These are phyloP conservation scores for Aspergillus persii DNA, from an alignment of 2,329 filamentous ascomycete species.

Conservation along the genomic window DNA sequence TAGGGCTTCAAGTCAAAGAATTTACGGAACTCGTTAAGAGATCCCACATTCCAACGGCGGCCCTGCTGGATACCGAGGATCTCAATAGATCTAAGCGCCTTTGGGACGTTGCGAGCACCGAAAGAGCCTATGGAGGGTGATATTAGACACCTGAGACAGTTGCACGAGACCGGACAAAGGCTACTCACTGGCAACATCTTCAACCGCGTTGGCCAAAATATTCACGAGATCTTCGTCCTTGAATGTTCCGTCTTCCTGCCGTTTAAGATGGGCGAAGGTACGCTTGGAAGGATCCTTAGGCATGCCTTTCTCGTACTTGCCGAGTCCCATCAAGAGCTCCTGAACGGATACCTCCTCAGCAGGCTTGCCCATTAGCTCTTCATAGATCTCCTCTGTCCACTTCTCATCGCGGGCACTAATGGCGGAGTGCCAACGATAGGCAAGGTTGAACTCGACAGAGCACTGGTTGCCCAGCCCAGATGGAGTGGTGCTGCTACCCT, in stretches of 20 bases:
- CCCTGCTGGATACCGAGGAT: constrained; percentile 77
- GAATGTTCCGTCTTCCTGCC: constrained; percentile 66
- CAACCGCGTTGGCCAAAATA: constrained; percentile 66
- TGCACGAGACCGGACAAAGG: no score
- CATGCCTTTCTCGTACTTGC: constrained; percentile 60
- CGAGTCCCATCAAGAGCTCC: constrained; percentile 63
- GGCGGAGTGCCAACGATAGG: constrained; percentile 83
- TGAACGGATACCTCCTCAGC: constrained; percentile 55
- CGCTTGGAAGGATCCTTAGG: constrained; percentile 67
- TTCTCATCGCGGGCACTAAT: constrained; percentile 73
- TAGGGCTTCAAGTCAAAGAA: constrained; percentile 77
- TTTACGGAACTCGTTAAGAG: constrained; percentile 80
- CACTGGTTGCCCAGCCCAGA: constrained; percentile 78
- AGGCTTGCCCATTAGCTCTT: constrained; percentile 61
- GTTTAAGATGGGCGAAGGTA: constrained; percentile 64
- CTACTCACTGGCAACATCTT: constrained; percentile 55
- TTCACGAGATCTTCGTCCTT: constrained; percentile 73
- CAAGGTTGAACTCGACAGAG: constrained; percentile 84
- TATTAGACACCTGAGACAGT: not conserved
- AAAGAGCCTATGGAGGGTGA: constrained; percentile 54
- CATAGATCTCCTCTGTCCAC: constrained; percentile 73
- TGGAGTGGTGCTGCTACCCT: constrained; percentile 59
- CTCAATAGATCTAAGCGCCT: constrained; percentile 71
- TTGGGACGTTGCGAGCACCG: constrained; percentile 70
- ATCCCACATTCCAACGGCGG: constrained; percentile 72